Base-by-base conservation (phyloP, 2,329 filamentous ascomycete species). In the Fulvia fulva region DNA sequence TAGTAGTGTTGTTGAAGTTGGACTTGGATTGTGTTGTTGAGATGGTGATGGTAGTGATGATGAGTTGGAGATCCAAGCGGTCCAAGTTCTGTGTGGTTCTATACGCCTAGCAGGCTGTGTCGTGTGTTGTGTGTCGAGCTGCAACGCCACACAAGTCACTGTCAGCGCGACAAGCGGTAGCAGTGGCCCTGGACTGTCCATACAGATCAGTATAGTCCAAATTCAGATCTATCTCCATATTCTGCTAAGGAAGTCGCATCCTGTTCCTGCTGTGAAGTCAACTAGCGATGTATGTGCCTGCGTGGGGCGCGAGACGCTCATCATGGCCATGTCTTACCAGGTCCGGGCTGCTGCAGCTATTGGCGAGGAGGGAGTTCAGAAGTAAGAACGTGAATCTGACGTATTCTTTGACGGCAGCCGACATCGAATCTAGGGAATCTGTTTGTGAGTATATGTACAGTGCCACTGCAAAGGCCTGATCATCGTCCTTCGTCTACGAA, bases 381-480 rank as follows among this genome's bases (percentile, higher is more conserved):
- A n/a, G 37, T 41, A n/a, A 41, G 19, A 41, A 41, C 37, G 16
- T 41, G 14, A 16, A 8, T 41, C 8, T 4, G 37, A 41, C 37
- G n/a, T n/a, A n/a, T 7, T 41, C 14, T 41, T 41, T n/a, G 8
- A 8, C 16, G 16, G 3, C 37, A 41, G 37, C n/a, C 37, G 44
- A 50, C 47, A 50, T 50, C 46, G 21, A 50, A 26, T 50, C 47
- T 50, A 16, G 26, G 26, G 26, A 32, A 32, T 50, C 47, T 50
- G 47, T 50, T 26, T 50, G 47, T 50, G 26, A 50, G 25, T 32
- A 50, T 50, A 50, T 50, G 47, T 32, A 50, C 47, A 50, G 47
- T 50, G 47, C 26, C 47, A 19, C 37, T 32, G 26, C 26, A 21
- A 28, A 11, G 2, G 47, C 23, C 26, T 50, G 16, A 14, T 26